A percentile compares a stretch with the other conserved stretches of the same genome.
These are phyloP conservation scores for Acidomyces sp. DNA, from an alignment of 495 filamentous ascomycete species.

Conservation along the genomic window DNA sequence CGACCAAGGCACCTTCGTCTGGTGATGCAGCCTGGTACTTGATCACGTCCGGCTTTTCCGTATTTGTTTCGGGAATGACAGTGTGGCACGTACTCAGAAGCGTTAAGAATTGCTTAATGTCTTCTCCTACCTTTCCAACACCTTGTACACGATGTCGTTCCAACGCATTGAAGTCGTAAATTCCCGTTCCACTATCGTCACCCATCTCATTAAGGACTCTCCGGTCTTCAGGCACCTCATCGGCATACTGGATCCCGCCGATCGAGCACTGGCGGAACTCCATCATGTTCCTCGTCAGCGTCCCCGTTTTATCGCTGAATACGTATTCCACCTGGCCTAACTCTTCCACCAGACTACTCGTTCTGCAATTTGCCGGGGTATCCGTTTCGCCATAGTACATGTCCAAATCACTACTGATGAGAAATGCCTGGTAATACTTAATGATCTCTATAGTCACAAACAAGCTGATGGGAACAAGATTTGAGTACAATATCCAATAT, in stretches of 20 bases:
- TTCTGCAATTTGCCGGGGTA: slow-evolving; percentile 89
- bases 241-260: slow-evolving; percentile 83
- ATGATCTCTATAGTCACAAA: slow-evolving; percentile 97
- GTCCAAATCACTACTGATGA: slow-evolving; percentile 94
- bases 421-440: slow-evolving; percentile 92
- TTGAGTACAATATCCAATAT: slow-evolving; percentile 98
- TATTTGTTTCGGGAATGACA: slow-evolving; percentile 81
- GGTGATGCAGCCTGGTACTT: slow-evolving; percentile 98
- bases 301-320: slow-evolving; percentile 98
- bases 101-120: slow-evolving; percentile 81
- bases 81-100: slow-evolving; percentile 90
- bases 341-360: slow-evolving; percentile 92
- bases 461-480: slow-evolving; percentile 89
- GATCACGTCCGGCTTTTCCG: slow-evolving; percentile 63
- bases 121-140: slow-evolving; percentile 43
- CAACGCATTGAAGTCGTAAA: slow-evolving; percentile 76
- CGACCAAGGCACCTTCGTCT: slow-evolving; percentile 91
- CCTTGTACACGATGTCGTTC: slow-evolving; percentile 20
- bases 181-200: slow-evolving; percentile 54
- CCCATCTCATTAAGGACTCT: slow-evolving; percentile 53
- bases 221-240: slow-evolving; percentile 85
- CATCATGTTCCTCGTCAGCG: slow-evolving; percentile 98
- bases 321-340: slow-evolving; percentile 97
- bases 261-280: slow-evolving; percentile 94
- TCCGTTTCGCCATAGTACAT: slow-evolving; percentile 96